These are phyloP conservation scores for Usnea hakonensis DNA, from an alignment of 495 filamentous ascomycete species.

Conservation along the genomic window DNA sequence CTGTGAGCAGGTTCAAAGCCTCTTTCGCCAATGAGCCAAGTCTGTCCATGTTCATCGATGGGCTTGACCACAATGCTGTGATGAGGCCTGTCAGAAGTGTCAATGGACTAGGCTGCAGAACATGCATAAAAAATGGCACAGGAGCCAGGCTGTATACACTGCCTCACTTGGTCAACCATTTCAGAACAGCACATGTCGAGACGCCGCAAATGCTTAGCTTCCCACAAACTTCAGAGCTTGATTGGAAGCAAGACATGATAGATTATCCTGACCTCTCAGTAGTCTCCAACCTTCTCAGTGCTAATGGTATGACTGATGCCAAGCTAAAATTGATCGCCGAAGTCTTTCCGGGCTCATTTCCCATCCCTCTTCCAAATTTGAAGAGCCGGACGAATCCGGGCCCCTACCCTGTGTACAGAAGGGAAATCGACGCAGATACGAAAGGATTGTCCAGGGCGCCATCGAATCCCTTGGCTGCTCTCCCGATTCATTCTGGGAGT, in stretches of 20 bases:
- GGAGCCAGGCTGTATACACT: slow-evolving; percentile 48
- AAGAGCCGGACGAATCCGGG: slow-evolving; percentile 27
- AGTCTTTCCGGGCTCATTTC: slow-evolving; percentile 45
- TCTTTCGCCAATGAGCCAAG: slow-evolving; percentile 48
- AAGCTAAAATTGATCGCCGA: slow-evolving; percentile 48
- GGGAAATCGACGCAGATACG: slow-evolving; percentile 14
- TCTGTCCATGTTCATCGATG: slow-evolving; percentile 57
- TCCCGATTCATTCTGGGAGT: slow-evolving; percentile 1
- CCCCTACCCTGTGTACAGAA: slow-evolving; percentile 24
- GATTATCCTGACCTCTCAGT: slow-evolving; percentile 48
- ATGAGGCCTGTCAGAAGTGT: slow-evolving; percentile 62
- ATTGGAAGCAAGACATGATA: slow-evolving; percentile 69
- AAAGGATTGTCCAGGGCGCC: not conserved
- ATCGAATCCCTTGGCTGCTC: slow-evolving; percentile 2
- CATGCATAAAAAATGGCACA: slow-evolving; percentile 39
- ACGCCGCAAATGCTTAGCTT: slow-evolving; percentile 18
- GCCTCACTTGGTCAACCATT: slow-evolving; percentile 58
- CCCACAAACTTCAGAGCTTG: slow-evolving; percentile 26
- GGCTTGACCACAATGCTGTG: slow-evolving; percentile 53
- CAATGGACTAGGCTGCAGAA: slow-evolving; percentile 57
- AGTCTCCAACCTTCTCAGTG: slow-evolving; percentile 40
- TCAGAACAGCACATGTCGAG: slow-evolving; percentile 51
- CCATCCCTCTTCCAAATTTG: slow-evolving; percentile 27
- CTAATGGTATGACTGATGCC: slow-evolving; percentile 47
- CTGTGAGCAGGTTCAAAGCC: slow-evolving; percentile 44